Evolutionary conservation across 768 basidiomycete species (phyloP), one percentile per base, ranked within the genome.

Genomic region (Rhizopogon roseolus): DNA sequence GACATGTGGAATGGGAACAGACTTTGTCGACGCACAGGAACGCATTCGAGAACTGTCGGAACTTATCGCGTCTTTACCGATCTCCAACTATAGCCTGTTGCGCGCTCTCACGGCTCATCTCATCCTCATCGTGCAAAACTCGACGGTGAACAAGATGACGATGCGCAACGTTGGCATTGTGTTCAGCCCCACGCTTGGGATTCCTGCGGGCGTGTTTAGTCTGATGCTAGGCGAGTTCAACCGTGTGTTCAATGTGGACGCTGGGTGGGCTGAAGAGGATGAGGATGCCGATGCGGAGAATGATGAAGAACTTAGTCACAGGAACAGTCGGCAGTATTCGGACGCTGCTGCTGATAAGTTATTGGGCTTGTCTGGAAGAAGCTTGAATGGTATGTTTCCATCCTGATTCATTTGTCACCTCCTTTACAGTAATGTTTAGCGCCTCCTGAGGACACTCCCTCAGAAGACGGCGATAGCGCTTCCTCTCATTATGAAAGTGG

Each of bases 81-180:
- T 94, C 17, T 85, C 89, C 58, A 98, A 98, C 69, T 99, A 98
- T 70, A 93, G 87, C 54, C 77, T 98, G 17, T 83, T 98, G 54
- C 89, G 96, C 37, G 95, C 96, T 14, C 78, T 99, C 53, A 95
- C 88, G 2, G 93, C 95, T 25, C 96, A 99, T 70, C 77, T 99
- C 56, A 97, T 98, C 60, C 77, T 94, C 41, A 90, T 99, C 62
- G 93, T 98, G 42, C 88, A 93, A 69, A 94, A 98, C 66, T 82
- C 93, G 16, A 62, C 79, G 41, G 73, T 88, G 54, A 97, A 97
- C 83, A 98, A 95, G 77, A 99, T 99, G 97, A 95, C 90, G 40
- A 87, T 98, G 83, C 85, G 96, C 43, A 99, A 99, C 67, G 93
- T 99, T 27, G 95, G 96, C 16, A 98, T 99, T 56, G 96, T 98